Evolutionary conservation across 148 eudicot genomes (phyloP), one percentile per base, ranked within the genome.

Genomic region (Rhododendron vialii): DNA sequence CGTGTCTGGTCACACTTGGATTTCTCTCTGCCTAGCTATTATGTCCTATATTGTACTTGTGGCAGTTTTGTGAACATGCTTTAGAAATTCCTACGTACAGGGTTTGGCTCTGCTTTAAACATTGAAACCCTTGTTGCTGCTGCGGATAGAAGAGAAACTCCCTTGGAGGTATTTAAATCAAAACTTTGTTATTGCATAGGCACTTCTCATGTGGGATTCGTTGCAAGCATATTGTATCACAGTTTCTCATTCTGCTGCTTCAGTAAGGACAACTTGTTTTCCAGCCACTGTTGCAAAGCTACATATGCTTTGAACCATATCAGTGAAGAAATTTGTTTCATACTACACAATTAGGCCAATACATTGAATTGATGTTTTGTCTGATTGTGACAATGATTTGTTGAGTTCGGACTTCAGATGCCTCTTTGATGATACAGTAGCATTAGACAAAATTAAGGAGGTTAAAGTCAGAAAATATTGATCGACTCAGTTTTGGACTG

Each of bases 41-140:
- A 43, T 35, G 36, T 76, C 69, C 50, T 35, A 10, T 51, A 41
- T 2, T 30, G 15, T 47, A 75, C 13, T 36, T 10, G 35, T 38
- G 51, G 47, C 28, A 73, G 73, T 53, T 67, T 84, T 76, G 50
- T 53, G 24, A 48, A 35, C 28, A 47, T 78, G 55, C 35, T 78
- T 78, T 57, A 63, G 15, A 14, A 33, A 30, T 63, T 28, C 35
- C 69, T 20, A 38, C 47, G 41, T 82, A 48, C 92, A 96, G 99
- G 99, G 86, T 96, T 96, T 92, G 99, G 99, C 87, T 96, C 98
- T 82, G 98, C 98, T 33, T 90, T 95, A 67, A 96, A 91, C 87
- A 96, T 95, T 88, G 99, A 95, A 89, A 96, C 99, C 76, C 98
- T 96, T 84, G 95, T 95, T 90, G 97, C 98, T 92, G 99, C 99